Evolutionary conservation across 176 grass and related monocot species (phyloP).

Genomic region (Triticum urartu): DNA sequence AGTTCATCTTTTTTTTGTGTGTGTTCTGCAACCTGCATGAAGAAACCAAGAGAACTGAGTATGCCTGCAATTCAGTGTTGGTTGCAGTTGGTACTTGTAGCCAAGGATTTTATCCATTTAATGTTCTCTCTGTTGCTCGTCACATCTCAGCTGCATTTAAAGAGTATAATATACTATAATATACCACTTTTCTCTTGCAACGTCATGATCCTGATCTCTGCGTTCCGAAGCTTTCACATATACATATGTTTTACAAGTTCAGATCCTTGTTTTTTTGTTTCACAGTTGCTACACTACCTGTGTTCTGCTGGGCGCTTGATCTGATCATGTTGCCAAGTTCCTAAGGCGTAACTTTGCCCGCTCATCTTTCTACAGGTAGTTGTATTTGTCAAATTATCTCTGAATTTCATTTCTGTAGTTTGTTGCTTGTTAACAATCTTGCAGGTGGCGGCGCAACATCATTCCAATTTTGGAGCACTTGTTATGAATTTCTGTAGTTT

Average conservation of each 20-base stretch:
- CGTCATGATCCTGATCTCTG: too few species aligned
- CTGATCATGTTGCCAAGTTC: conserved; percentile 76
- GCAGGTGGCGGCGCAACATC: conserved; percentile 81
- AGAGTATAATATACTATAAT: conserved; percentile 38
- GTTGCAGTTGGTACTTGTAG: conserved; percentile 61
- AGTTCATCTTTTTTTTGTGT: too few species aligned
- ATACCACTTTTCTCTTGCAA: not conserved
- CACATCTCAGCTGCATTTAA: conserved; percentile 72
- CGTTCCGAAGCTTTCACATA: too few species aligned
- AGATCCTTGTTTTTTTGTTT: conserved; percentile 16
- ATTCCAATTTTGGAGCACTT: conserved; percentile 27
- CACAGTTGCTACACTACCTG: conserved; percentile 88
- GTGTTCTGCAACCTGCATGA: not conserved
- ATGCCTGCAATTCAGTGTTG: conserved; percentile 67
- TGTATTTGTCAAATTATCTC: not conserved
- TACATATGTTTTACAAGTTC: not conserved
- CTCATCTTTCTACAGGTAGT: conserved; percentile 86
- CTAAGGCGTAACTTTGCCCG: conserved; percentile 72
- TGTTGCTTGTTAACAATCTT: not conserved
- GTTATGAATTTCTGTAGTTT: conserved; percentile 33
- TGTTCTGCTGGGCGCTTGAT: conserved; percentile 86
- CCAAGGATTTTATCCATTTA: conserved; percentile 87
- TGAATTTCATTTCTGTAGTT: not conserved
- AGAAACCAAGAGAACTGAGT: conserved; percentile 55
- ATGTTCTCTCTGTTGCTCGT: conserved; percentile 72